Conservation (phyloP, 1,284 basidiomycete species). For the Taiwanofungus camphoratus region DNA sequence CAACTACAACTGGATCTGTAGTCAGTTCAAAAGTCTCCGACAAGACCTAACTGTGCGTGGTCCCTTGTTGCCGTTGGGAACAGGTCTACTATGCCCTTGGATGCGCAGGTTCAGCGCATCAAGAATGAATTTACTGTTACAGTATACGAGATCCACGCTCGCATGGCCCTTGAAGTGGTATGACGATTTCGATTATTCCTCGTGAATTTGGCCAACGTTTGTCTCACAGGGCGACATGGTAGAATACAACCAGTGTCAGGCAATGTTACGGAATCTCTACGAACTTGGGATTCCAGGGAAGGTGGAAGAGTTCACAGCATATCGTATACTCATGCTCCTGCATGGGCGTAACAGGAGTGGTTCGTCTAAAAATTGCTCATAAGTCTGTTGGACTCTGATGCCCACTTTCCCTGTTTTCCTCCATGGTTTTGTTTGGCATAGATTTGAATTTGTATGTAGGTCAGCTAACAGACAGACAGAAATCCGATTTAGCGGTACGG, state of each 20-base stretch:
- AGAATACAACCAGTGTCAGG: slow-evolving; percentile 98
- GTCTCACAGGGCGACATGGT: slow-evolving; percentile 85
- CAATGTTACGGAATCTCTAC: slow-evolving; percentile 86
- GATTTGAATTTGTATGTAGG: slow-evolving; percentile 95
- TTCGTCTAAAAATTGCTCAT: slow-evolving; percentile 34
- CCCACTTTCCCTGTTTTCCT: slow-evolving; percentile 1
- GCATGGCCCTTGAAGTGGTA: slow-evolving; percentile 93
- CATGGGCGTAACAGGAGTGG: slow-evolving; percentile 94
- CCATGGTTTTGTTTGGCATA: slow-evolving; percentile 31
- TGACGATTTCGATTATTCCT: slow-evolving; percentile 24
- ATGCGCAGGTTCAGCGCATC: slow-evolving; percentile 89
- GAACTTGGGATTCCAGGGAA: slow-evolving; percentile 89
- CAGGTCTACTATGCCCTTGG: not conserved
- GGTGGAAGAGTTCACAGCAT: slow-evolving; percentile 94
- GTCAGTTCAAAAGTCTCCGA: slow-evolving; percentile 96
- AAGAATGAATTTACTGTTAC: slow-evolving; percentile 98
- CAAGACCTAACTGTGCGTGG: slow-evolving; percentile 91
- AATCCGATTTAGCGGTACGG: slow-evolving; percentile 70
- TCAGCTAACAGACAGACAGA: slow-evolving; percentile 90
- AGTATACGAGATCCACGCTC: slow-evolving; percentile 98
- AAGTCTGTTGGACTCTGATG: not conserved
- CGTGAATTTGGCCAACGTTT: slow-evolving; percentile 2
- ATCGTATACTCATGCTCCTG: slow-evolving; percentile 93
- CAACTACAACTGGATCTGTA: slow-evolving; percentile 93
- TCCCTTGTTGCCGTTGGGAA: not conserved